phyloP scores from a whole-genome alignment of 75 land plant genomes.

The Sequoiadendron giganteum region DNA sequence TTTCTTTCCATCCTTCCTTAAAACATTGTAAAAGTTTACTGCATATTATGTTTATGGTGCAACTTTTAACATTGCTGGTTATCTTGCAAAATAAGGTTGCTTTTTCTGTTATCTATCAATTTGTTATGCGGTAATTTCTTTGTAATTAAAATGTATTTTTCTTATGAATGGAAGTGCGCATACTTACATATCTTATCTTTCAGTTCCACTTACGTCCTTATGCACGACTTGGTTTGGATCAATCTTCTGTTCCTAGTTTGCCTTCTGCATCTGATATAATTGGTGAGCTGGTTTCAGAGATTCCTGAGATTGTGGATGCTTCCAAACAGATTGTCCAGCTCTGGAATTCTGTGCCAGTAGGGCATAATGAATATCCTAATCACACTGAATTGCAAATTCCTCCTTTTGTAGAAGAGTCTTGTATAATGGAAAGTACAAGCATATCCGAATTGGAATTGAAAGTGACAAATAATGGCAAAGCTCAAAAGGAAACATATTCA shows the following conservation, averaged over 20 bases:
- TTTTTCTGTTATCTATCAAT: not conserved
- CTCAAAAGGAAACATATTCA: not conserved
- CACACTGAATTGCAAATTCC: slow-evolving; percentile 7
- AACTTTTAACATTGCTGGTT: not conserved
- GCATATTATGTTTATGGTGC: not conserved
- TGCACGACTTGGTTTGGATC: slow-evolving; percentile 76
- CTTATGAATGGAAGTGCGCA: not conserved
- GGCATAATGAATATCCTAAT: not conserved
- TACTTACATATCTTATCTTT: slow-evolving; percentile 4
- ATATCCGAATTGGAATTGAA: not conserved
- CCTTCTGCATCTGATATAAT: slow-evolving; percentile 32
- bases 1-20: not conserved
- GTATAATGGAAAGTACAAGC: slow-evolving; percentile 21
- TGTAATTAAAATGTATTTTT: not conserved
- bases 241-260: slow-evolving; percentile 52
- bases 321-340: slow-evolving; percentile 46
- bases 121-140: not conserved
- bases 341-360: slow-evolving; percentile 28
- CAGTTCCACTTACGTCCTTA: slow-evolving; percentile 92
- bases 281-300: slow-evolving; percentile 53
- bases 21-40: not conserved
- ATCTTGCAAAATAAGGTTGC: not conserved
- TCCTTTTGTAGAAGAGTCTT: slow-evolving; percentile 47
- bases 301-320: slow-evolving; percentile 74
- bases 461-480: not conserved